Conservation (phyloP, 805 yeast genomes). For the Scheffersomyces stipitis region DNA sequence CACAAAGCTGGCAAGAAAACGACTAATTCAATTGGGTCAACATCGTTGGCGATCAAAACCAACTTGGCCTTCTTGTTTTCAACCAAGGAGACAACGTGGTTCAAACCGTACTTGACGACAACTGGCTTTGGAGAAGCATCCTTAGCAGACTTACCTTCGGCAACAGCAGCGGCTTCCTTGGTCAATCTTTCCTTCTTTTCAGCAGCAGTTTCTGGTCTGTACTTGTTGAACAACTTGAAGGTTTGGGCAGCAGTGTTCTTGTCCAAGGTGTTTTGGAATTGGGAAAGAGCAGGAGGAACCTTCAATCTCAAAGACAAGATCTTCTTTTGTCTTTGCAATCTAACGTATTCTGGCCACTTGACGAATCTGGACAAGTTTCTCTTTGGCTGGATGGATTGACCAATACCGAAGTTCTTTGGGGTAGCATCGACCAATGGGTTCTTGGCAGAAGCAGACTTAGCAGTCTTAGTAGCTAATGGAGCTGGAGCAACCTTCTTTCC, state of each 20-base stretch:
- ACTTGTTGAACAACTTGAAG: constrained; percentile 96
- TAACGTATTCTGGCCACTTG: constrained; percentile 98
- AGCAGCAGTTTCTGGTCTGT: constrained; percentile 96
- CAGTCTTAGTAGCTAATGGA: constrained; percentile 41
- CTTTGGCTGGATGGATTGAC: constrained; percentile 94
- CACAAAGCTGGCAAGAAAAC: constrained; percentile 97
- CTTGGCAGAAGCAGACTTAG: constrained; percentile 25
- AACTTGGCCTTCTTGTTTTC: constrained; percentile 99
- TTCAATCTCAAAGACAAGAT: constrained; percentile 91
- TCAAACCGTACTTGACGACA: constrained; percentile 96
- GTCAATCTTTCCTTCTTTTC: constrained; percentile 99
- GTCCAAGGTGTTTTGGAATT: constrained; percentile 94
- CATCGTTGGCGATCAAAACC: constrained; percentile 97
- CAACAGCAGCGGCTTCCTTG: constrained; percentile 98
- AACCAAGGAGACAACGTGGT: constrained; percentile 95
- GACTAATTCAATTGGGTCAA: constrained; percentile 98
- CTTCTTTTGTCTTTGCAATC: constrained; percentile 99
- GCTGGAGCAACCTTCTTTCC: constrained; percentile 48
- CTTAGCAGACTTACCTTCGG: constrained; percentile 96
- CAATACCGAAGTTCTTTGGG: constrained; percentile 94
- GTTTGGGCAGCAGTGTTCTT: constrained; percentile 98
- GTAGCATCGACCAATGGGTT: constrained; percentile 54
- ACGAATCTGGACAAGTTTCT: constrained; percentile 95
- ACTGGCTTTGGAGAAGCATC: constrained; percentile 97
- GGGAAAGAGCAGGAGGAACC: constrained; percentile 98